Evolutionary conservation across 2,329 filamentous ascomycete species (phyloP).

Genomic region (Aspergillus intermedius): DNA sequence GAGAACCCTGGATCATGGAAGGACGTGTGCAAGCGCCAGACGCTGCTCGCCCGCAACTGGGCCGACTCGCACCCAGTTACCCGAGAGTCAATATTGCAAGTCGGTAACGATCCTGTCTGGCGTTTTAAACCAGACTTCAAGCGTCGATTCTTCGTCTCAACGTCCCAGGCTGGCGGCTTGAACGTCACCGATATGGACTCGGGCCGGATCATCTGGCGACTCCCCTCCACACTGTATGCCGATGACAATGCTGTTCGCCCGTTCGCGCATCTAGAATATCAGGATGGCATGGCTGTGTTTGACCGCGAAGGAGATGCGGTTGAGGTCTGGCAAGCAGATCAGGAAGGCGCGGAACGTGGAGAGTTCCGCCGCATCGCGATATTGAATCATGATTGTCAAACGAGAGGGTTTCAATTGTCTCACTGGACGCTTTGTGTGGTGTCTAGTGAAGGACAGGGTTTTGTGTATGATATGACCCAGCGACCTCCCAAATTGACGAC

Average conservation of each 20-base stretch:
- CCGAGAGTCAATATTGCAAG: slow-evolving; percentile 36
- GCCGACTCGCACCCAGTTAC: slow-evolving; percentile 24
- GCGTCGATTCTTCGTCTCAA: slow-evolving; percentile 41
- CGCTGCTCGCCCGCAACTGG: slow-evolving; percentile 37
- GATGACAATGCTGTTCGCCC: slow-evolving; percentile 31
- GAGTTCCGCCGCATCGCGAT: slow-evolving; percentile 36
- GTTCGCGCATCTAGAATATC: slow-evolving; percentile 44
- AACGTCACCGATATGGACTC: slow-evolving; percentile 44
- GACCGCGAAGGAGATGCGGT: slow-evolving; percentile 40
- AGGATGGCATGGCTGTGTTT: slow-evolving; percentile 42
- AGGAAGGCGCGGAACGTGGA: slow-evolving; percentile 29
- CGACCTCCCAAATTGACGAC: slow-evolving; percentile 29
- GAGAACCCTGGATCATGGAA: slow-evolving; percentile 36
- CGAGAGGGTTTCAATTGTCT: slow-evolving; percentile 42
- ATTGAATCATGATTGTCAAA: slow-evolving; percentile 38
- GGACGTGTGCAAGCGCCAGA: slow-evolving; percentile 39
- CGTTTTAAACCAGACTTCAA: slow-evolving; percentile 43
- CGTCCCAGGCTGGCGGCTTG: slow-evolving; percentile 40
- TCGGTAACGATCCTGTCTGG: slow-evolving; percentile 40
- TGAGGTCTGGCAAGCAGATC: slow-evolving; percentile 40
- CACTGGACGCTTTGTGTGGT: slow-evolving; percentile 42
- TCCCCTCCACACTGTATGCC: slow-evolving; percentile 21
- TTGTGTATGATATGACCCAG: slow-evolving; percentile 40
- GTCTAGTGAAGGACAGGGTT: slow-evolving; percentile 38
- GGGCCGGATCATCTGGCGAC: slow-evolving; percentile 35